Evolutionary conservation across 75 land plant genomes (phyloP).

Genomic region (Gnetum montanum): DNA sequence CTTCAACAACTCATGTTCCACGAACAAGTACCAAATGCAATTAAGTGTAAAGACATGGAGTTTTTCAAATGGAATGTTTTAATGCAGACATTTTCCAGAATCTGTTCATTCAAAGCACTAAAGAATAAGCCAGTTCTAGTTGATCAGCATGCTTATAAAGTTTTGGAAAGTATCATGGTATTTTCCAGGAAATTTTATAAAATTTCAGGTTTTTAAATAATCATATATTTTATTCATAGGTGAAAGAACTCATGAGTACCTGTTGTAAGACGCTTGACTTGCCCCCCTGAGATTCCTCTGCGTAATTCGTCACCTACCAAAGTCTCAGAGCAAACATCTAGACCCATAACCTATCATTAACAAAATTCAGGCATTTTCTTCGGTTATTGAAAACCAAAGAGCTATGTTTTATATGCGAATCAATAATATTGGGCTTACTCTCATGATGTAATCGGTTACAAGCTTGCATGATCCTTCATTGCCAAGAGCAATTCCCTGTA

Average conservation of each 20-base stretch:
- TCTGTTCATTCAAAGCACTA: no score
- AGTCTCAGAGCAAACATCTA: constrained; percentile 70
- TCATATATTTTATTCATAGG: no score
- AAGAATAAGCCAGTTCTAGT: no score
- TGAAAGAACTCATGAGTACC: no score
- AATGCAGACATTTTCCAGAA: no score
- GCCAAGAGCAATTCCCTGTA: constrained; percentile 54
- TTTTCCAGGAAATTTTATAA: neutral
- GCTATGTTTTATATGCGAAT: neutral
- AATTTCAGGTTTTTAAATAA: neutral
- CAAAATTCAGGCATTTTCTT: neutral
- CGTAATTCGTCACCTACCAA: constrained; percentile 85
- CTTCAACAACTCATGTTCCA: constrained; percentile 1
- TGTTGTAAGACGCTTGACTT: constrained; percentile 81
- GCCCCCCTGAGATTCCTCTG: constrained; percentile 91
- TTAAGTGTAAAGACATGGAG: no score
- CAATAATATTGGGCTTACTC: constrained; percentile 41
- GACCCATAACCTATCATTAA: constrained; percentile 70
- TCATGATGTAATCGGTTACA: constrained; percentile 57
- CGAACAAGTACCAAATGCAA: no score
- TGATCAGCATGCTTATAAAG: no score
- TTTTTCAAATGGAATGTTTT: no score
- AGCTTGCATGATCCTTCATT: constrained; percentile 37
- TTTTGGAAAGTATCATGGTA: neutral
- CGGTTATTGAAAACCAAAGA: no score